Percentiles rank a stretch among this genome's conserved stretches.
phyloP scores from a whole-genome alignment of 306 rosid genomes.

The Pyrus bretschneideri region DNA sequence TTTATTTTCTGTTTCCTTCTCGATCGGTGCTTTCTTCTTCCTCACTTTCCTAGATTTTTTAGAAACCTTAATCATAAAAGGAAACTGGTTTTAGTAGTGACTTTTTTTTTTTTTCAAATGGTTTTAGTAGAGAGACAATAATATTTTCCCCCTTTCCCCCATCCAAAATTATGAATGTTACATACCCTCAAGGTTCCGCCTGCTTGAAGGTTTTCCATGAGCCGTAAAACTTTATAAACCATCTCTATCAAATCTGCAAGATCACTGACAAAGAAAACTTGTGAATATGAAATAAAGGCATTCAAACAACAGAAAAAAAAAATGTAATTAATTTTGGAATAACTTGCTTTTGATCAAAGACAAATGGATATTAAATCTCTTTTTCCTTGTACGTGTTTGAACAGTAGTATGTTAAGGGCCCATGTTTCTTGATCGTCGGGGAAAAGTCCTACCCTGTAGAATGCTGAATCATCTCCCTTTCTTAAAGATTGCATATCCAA shows the following conservation, averaged over 20 bases:
- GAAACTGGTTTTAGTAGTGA: background rate
- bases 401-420: background rate
- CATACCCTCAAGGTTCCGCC: constrained; percentile 86
- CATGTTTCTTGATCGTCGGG: background rate
- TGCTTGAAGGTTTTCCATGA: constrained; percentile 79
- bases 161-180: background rate
- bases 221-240: constrained; percentile 55
- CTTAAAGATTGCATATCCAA: background rate
- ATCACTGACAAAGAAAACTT: constrained; percentile 48
- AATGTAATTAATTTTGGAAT: background rate
- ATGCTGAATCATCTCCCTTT: background rate
- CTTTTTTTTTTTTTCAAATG: too few relatives aligned
- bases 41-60: constrained; percentile 59
- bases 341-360: background rate
- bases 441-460: background rate
- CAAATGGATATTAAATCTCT: background rate
- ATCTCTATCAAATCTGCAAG: constrained; percentile 84
- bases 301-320: background rate
- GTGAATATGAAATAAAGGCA: constrained; percentile 7
- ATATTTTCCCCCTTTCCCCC: background rate
- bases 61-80: constrained; percentile 52
- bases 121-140: background rate
- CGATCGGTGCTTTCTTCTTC: constrained; percentile 35
- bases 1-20: constrained; percentile 35
- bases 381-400: background rate